Base-by-base conservation (phyloP, 2,329 filamentous ascomycete genomes). In the Colletotrichum higginsianum region DNA sequence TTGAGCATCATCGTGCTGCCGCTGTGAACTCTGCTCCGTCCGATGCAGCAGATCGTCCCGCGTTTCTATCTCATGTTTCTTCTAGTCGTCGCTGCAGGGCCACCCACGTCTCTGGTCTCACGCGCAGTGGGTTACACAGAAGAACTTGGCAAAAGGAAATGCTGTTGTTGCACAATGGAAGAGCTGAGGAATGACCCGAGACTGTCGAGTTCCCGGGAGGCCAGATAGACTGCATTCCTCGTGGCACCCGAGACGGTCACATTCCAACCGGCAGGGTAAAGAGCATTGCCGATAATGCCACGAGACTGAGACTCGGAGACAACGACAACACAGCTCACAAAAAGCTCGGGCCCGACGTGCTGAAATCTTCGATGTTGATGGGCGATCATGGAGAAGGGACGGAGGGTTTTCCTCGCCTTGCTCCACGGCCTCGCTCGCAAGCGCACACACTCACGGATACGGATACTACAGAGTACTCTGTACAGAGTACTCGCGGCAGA, bases 1-100 rank as follows among this genome's bases (percentile, higher is more conserved):
- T n/a, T 21, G 18, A 30, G 2, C 2, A 11, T 16, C 23, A 52
- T 15, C 26, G 50, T 53, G 16, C 44, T 61, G 18, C 11, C 23
- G 15, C 30, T 35, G 30, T 57, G 52, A 53, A 3, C 42, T 50
- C 42, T 68, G 35, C 42, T 63, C 64, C 68, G 57, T 71, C 68
- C 40, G 57, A 58, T 60, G 38, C 58, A 63, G 57, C 65, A 71
- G 65, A 71, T 71, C 58, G 58, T 71, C 58, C 68, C 65, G 65
- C 53, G 68, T 71, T 71, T 68, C 68, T 35, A 61, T 71, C 58
- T 38, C 58, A 26, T 61, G 58, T 61, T 61, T 61, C 8, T 23
- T 16, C 18, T 9, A 35, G 30, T 35, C 13, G 50, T 30, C 16
- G 16, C 16, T 35, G 35, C 60, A 62, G 60, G 60, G 60, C 11